Evolutionary conservation across 495 filamentous ascomycete genomes (phyloP), one percentile per base, ranked within the genome.

Genomic region (Geopyxis carbonaria): DNA sequence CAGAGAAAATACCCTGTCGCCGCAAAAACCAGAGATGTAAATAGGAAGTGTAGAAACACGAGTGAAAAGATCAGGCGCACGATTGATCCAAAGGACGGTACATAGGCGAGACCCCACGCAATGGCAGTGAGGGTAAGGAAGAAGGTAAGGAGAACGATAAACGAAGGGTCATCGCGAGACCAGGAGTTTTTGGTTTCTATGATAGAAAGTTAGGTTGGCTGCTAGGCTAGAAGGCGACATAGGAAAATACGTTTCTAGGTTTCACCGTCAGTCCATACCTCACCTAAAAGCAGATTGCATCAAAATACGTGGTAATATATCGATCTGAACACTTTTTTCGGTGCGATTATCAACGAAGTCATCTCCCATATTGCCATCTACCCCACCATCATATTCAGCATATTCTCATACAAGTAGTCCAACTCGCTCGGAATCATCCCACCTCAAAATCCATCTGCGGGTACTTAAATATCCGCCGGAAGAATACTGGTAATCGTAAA

Each of bases 161-260:
- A 80, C 22, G 77, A 79, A 11, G 77, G 77, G 49, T 82, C 77
- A 34, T 77, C 71, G 35, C 75, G 72, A 51, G 80, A 76, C 71
- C 73, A 80, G 51, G 76, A 77, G 54, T 80, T 80, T 59, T 79
- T 78, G 2, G 76, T 80, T 68, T 79, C 75, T 80, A 45, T 31
- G 16, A 24, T 34, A 41, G 28, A 43, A 50, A 42, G 45, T 40
- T 50, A 47, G 31, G 28, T 34, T 15, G 11, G 28, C 22, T 20
- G 5, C 42, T 31, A 10, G 27, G 31, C 10, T 5, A 29, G 24
- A 36, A 35, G 28, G 21, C 22, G 38, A 25, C 18, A 24, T 18
- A 44, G 53, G 44, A 22, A 29, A 22, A 16, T 64, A 76, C 72
- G 74, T 74, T 77, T 76, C 73, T 76, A 41, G 13, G 11, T 21